Percentiles rank a stretch among this genome's conserved stretches.
Evolutionary conservation across 1,284 basidiomycete genomes (phyloP).

Genomic region (Rugosomyces carneus): DNA sequence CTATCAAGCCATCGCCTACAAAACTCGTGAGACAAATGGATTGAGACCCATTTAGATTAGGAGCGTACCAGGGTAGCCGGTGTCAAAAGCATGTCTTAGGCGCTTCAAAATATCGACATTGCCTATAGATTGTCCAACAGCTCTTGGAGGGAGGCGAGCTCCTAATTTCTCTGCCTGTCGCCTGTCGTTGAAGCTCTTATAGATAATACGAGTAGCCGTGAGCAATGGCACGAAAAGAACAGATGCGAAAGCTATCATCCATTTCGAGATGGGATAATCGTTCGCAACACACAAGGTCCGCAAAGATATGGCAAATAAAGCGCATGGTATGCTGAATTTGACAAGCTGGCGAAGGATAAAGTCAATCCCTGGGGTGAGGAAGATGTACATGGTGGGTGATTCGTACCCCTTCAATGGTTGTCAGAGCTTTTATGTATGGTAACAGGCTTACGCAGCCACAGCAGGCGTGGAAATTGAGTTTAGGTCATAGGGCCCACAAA

Average conservation of each 20-base stretch:
- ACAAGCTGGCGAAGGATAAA: constrained; percentile 12
- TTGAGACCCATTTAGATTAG: background rate
- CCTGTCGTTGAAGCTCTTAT: constrained; percentile 13
- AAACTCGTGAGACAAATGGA: background rate
- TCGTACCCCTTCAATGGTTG: too few species aligned
- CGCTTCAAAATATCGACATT: constrained; percentile 18
- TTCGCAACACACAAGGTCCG: constrained; percentile 8
- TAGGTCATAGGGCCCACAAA: too few species aligned
- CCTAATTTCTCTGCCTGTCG: constrained; percentile 20
- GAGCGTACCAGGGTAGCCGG: constrained; percentile 21
- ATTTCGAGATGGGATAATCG: constrained; percentile 16
- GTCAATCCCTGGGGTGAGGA: constrained; percentile 17
- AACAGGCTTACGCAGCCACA: too few species aligned
- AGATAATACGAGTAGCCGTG: constrained; percentile 13
- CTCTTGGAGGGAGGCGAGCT: constrained; percentile 19
- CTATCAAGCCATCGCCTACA: constrained; percentile 16
- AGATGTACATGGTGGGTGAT: too few species aligned
- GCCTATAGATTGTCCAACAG: constrained; percentile 18
- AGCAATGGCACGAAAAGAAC: constrained; percentile 16
- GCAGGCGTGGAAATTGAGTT: too few species aligned
- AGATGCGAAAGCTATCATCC: constrained; percentile 12
- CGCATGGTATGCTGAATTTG: constrained; percentile 9
- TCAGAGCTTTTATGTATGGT: too few species aligned
- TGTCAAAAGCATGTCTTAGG: constrained; percentile 17
- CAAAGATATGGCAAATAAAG: constrained; percentile 9